Base-by-base conservation (phyloP, 2,329 filamentous ascomycete species). In the Penicillium sp. region DNA sequence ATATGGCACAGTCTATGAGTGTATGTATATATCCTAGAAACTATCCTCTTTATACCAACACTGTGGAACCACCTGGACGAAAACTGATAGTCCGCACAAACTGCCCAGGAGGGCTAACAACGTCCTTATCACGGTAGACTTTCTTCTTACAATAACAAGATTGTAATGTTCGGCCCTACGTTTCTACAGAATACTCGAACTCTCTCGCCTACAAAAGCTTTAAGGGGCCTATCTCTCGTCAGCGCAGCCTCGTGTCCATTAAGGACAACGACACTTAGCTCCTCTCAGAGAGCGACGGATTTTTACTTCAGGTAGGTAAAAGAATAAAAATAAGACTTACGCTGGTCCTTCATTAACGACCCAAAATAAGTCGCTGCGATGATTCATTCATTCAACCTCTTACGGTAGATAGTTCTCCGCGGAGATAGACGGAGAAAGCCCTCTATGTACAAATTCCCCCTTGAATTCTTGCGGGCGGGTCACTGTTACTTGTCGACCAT, bases 11-110 rank as follows among this genome's bases (percentile, higher is more conserved):
- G 10, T 42, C 48, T 18, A 50, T 29, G 27, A 50, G 29, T 2
- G 48, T 50, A 23, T 2, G 48, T 50, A 23, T 50, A 50, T 42
- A 39, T 50, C 37, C 48, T 39, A n/a, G 47, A 38, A 18, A 50
- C 38, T 4, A 42, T 7, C 47, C 42, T 50, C n/a, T 42, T 50
- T 25, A 45, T 45, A 32, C 32, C 10, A 8, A 45, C 27, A 45
- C 6, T 5, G 27, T 31, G 8, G 27, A 18, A 45, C 27, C 41
- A 4, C 41, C 41, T 21, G 41, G 27, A 18, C 27, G 41, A 18
- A 45, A 27, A 32, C 41, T 23, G 10, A 45, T 29, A 7, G 27
- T 32, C 12, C 32, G 41, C 10, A 45, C n/a, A 45, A 45, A 45
- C 27, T 31, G 41, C 10, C 41, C n/a, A 32, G 41, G 41, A 32